phyloP scores from a whole-genome alignment of 768 basidiomycete species.

The Glaciozyma martinii region DNA sequence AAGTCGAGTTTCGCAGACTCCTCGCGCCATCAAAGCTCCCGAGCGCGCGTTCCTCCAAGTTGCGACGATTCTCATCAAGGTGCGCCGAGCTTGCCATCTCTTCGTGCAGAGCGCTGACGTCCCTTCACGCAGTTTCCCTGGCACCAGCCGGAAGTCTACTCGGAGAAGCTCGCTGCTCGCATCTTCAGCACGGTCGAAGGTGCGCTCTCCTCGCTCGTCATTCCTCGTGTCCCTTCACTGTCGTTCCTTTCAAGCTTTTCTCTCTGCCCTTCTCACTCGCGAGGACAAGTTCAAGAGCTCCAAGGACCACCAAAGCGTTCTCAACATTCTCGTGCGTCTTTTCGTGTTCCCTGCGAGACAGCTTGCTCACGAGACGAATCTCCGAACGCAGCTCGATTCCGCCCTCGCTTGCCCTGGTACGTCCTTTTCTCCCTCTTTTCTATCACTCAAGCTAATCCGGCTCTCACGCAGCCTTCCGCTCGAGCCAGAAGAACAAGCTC shows the following conservation, averaged over 20 bases:
- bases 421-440: neutral
- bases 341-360: neutral
- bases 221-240: neutral
- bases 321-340: neutral
- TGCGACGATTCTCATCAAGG: constrained; percentile 1
- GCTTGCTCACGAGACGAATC: neutral
- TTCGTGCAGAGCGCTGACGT: neutral
- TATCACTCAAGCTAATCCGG: neutral
- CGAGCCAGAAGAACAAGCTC: neutral
- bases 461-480: neutral
- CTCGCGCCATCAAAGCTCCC: constrained; percentile 1
- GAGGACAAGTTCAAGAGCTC: neutral
- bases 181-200: neutral
- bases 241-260: neutral
- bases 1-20: neutral
- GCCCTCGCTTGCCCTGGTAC: neutral
- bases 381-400: neutral
- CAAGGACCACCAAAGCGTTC: neutral
- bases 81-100: neutral
- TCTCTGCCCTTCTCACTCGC: neutral
- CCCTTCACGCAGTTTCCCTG: neutral
- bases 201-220: neutral
- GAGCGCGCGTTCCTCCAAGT: neutral
- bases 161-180: neutral
- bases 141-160: neutral